Base-by-base conservation (phyloP, 192 early-diverging fungal genomes). In the Spizellomyces punctatus region DNA sequence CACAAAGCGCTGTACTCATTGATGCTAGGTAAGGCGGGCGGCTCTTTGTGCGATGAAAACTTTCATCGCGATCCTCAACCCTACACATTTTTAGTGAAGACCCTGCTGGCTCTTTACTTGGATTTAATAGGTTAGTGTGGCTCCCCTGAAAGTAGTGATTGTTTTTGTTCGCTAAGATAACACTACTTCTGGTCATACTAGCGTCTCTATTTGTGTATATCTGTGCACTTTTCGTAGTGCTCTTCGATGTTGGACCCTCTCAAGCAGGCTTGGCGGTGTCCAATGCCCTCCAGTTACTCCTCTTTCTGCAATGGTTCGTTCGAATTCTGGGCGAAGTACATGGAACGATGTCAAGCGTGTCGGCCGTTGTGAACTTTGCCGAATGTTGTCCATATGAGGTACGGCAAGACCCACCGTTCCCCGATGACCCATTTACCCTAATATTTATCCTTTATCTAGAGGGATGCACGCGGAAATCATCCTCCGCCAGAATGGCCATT, bases 291-390 rank as follows among this genome's bases (percentile, higher is more conserved):
- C 89, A 89, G 72, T 67, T 91, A 43, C 75, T 91, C 17, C 80
- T 91, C 27, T 91, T 91, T 78, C 78, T 85, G 8, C 90, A 89
- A 59, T 90, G 87, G 88, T 80, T 85, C 8, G 72, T 91, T 48
- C 79, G 89, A 17, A 79, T 79, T 55, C 62, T 77, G 5, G 69
- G 74, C n/a, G 91, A 91, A 36, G 81, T 90, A 43, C 78, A 83
- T 67, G 69, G 77, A 54, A 78, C 79, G n/a, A 86, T 90, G 78
- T 72, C 74, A 45, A 85, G 82, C 56, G 89, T 91, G 5, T 82
- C 83, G 36, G 68, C 88, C 54, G 64, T 91, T 14, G 76, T 83
- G 17, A 72, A 88, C 49, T 89, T 88, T 74, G 77, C 68, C 5
- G 73, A 83, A 61, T 77, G 10, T 77, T 76, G 22, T 43, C 43